Conservation (phyloP, 768 basidiomycete species). For the Tricholoma saponaceum region DNA sequence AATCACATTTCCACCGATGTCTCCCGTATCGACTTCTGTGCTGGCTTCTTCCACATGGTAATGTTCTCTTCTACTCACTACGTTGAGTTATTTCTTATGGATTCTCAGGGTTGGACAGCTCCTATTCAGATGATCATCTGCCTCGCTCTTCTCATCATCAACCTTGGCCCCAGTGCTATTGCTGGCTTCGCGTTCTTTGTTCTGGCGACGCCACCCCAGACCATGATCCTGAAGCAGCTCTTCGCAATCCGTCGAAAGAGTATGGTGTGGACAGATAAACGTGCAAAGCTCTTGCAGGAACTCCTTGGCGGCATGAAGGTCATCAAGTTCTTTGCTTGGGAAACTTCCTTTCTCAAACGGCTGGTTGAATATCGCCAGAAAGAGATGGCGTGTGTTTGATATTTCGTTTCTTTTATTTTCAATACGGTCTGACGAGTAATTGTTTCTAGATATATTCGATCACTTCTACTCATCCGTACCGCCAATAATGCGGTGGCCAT, state of each 20-base stretch:
- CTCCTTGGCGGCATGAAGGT: slow-evolving; percentile 86
- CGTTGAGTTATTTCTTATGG: background rate
- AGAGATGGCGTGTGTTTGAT: slow-evolving; percentile 57
- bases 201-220: slow-evolving; percentile 70
- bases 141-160: slow-evolving; percentile 65
- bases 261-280: slow-evolving; percentile 89
- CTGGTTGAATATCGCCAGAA: slow-evolving; percentile 64
- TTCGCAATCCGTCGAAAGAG: slow-evolving; percentile 66
- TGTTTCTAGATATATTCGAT: slow-evolving; percentile 52
- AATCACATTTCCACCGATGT: slow-evolving; percentile 94
- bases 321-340: slow-evolving; percentile 93
- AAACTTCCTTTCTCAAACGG: slow-evolving; percentile 71
- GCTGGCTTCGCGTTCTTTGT: slow-evolving; percentile 60
- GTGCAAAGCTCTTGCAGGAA: slow-evolving; percentile 87
- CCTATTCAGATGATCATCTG: slow-evolving; percentile 78
- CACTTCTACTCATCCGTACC: slow-evolving; percentile 60
- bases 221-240: slow-evolving; percentile 65
- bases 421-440: background rate
- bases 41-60: slow-evolving; percentile 74
- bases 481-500: slow-evolving; percentile 66
- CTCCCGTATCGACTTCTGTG: slow-evolving; percentile 86
- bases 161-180: slow-evolving; percentile 62
- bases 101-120: slow-evolving; percentile 55
- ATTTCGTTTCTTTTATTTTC: background rate
- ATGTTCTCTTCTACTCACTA: background rate